Conservation (phyloP, 345 rosid species). For the Linum usitatissimum region DNA sequence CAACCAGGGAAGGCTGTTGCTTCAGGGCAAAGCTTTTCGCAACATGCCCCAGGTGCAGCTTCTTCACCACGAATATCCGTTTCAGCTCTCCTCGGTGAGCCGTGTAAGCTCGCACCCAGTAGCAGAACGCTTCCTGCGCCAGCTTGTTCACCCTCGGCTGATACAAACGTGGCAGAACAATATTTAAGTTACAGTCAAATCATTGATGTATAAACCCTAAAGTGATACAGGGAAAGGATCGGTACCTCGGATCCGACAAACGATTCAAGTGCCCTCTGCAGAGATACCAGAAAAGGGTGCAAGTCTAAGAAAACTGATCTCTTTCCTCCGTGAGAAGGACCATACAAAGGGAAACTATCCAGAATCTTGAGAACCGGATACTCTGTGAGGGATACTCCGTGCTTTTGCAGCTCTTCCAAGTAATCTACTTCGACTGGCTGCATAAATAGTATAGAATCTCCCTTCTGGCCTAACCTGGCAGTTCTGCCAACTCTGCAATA, state of each 20-base stretch:
- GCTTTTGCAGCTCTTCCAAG: constrained; percentile 69
- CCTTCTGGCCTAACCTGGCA: constrained; percentile 86
- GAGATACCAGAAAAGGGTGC: constrained; percentile 70
- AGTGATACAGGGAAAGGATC: neutral
- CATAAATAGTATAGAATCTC: constrained; percentile 75
- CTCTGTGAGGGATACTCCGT: constrained; percentile 66
- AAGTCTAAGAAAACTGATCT: constrained; percentile 45
- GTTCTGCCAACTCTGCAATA: constrained; percentile 89
- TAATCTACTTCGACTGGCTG: constrained; percentile 84
- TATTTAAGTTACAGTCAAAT: too few species aligned
- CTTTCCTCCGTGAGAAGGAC: constrained; percentile 32
- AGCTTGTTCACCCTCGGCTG: constrained; percentile 59
- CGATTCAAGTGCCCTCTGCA: constrained; percentile 74
- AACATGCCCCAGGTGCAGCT: constrained; percentile 93
- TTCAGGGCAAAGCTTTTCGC: constrained; percentile 89
- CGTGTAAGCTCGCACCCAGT: constrained; percentile 88
- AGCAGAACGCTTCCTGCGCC: constrained; percentile 76
- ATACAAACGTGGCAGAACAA: neutral
- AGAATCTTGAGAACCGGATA: constrained; percentile 69
- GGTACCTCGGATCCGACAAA: constrained; percentile 45
- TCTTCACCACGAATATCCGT: constrained; percentile 73
- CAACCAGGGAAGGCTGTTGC: constrained; percentile 86
- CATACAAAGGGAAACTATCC: constrained; percentile 46
- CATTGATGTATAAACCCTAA: neutral
- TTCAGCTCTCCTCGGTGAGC: constrained; percentile 88